These are phyloP conservation scores for Phytopythium montanum DNA, from an alignment of 352 stramenopile species.

Conservation along the genomic window DNA sequence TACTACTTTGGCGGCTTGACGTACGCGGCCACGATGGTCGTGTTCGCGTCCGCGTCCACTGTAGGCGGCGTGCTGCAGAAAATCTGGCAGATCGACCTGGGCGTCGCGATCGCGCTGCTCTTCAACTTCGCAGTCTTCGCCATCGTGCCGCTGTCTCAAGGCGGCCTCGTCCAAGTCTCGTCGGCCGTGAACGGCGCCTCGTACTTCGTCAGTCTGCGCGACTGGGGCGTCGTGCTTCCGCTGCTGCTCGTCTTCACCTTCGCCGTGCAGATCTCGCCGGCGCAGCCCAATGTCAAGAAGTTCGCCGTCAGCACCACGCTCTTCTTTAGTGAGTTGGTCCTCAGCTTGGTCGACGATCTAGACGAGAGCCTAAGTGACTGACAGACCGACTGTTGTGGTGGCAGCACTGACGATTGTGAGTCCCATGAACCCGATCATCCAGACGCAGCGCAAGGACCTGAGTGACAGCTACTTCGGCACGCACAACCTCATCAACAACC, in stretches of 20 bases:
- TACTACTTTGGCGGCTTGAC: slow-evolving; percentile 66
- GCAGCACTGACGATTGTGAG: slow-evolving; percentile 74
- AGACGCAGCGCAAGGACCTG: slow-evolving; percentile 37
- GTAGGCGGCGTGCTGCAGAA: slow-evolving; percentile 59
- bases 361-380: background rate
- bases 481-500: slow-evolving; percentile 65
- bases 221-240: slow-evolving; percentile 62
- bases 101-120: slow-evolving; percentile 62
- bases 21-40: slow-evolving; percentile 65
- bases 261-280: slow-evolving; percentile 48
- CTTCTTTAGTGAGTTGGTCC: slow-evolving; percentile 60
- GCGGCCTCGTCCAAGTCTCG: slow-evolving; percentile 34
- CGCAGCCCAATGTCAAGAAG: slow-evolving; percentile 86
- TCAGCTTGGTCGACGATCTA: background rate
- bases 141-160: slow-evolving; percentile 45
- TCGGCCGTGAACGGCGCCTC: slow-evolving; percentile 44
- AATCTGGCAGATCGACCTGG: slow-evolving; percentile 71
- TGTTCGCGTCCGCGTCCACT: slow-evolving; percentile 57
- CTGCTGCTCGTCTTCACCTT: slow-evolving; percentile 79
- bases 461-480: slow-evolving; percentile 50
- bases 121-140: slow-evolving; percentile 73
- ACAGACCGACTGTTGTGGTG: background rate
- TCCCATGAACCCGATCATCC: slow-evolving; percentile 48
- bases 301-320: slow-evolving; percentile 81
- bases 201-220: slow-evolving; percentile 64